Evolutionary conservation across 2,329 filamentous ascomycete genomes (phyloP).

Genomic region (Hysterium pulicare): DNA sequence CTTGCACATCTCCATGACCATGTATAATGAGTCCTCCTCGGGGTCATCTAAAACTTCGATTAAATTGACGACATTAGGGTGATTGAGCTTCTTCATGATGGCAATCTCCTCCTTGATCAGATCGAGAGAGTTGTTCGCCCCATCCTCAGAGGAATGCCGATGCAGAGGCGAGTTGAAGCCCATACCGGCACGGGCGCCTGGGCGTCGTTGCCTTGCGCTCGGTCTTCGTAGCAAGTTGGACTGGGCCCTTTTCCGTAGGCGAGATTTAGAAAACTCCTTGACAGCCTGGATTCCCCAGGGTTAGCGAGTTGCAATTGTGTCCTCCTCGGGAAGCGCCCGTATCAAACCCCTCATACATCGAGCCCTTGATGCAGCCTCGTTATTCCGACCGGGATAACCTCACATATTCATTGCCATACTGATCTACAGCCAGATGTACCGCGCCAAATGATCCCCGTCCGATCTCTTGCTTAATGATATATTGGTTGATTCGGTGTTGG

Average conservation of each 20-base stretch:
- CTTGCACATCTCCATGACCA: slow-evolving; percentile 99
- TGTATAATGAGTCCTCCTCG: slow-evolving; percentile 92
- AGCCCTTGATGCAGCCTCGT: slow-evolving; percentile 1
- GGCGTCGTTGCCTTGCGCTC: slow-evolving; percentile 50
- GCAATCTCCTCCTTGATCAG: slow-evolving; percentile 95
- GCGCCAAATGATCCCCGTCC: slow-evolving; percentile 94
- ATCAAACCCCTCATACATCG: slow-evolving; percentile 16
- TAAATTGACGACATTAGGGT: slow-evolving; percentile 87
- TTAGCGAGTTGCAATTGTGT: slow-evolving; percentile 24
- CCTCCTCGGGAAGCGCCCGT: slow-evolving; percentile 20
- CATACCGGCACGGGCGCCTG: slow-evolving; percentile 50
- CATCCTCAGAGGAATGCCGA: slow-evolving; percentile 52
- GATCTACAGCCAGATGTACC: slow-evolving; percentile 85
- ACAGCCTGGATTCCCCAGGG: slow-evolving; percentile 62
- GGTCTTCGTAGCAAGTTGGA: slow-evolving; percentile 77
- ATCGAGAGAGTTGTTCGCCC: slow-evolving; percentile 69
- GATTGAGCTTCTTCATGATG: slow-evolving; percentile 98
- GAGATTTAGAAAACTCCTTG: slow-evolving; percentile 95
- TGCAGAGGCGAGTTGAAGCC: slow-evolving; percentile 64
- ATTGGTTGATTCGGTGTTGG: slow-evolving; percentile 90
- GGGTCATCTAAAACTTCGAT: slow-evolving; percentile 96
- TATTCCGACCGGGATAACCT: slow-evolving; percentile 38
- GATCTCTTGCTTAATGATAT: slow-evolving; percentile 90
- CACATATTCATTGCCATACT: slow-evolving; percentile 91
- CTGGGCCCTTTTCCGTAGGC: slow-evolving; percentile 83